Conservation (phyloP, 441 rosid genomes). For the Aleurites moluccanus region DNA sequence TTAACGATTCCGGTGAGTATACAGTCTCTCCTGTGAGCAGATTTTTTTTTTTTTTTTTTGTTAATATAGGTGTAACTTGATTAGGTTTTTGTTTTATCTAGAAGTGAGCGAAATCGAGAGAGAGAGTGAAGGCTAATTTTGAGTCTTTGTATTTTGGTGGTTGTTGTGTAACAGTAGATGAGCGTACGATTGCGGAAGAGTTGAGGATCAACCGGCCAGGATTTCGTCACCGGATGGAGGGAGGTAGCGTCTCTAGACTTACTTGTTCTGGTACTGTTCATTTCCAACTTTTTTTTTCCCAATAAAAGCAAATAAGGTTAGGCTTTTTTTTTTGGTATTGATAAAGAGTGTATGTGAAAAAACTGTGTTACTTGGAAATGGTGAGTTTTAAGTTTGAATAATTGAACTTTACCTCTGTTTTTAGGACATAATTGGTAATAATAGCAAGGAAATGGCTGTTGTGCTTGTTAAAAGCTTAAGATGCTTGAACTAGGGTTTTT, state of each 20-base stretch:
- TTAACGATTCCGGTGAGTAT: slow-evolving; percentile 39
- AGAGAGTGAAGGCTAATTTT: slow-evolving; percentile 2
- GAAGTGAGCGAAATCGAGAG: neutral
- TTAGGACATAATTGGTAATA: neutral
- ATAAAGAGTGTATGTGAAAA: neutral
- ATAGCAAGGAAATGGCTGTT: neutral
- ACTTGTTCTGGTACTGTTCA: slow-evolving; percentile 88
- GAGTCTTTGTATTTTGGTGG: slow-evolving; percentile 19
- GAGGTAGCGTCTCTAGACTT: slow-evolving; percentile 99
- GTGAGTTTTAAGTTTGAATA: slow-evolving; percentile 18
- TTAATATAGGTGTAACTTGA: neutral
- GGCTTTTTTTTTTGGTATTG: slow-evolving; percentile 9
- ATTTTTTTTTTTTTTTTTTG: neutral
- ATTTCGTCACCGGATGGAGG: slow-evolving; percentile 98
- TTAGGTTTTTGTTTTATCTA: slow-evolving; percentile 14
- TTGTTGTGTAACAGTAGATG: slow-evolving; percentile 49
- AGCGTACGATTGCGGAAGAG: slow-evolving; percentile 54
- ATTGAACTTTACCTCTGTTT: neutral
- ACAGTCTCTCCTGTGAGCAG: slow-evolving; percentile 7
- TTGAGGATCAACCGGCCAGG: slow-evolving; percentile 64
- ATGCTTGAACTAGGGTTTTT: slow-evolving; percentile 20
- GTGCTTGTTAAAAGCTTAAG: neutral
- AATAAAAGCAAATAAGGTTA: slow-evolving; percentile 26
- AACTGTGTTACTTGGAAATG: slow-evolving; percentile 9
- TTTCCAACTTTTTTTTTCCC: slow-evolving; percentile 46